Conservation (phyloP, 164 flowering plant genomes). For the Berberis vulgaris region DNA sequence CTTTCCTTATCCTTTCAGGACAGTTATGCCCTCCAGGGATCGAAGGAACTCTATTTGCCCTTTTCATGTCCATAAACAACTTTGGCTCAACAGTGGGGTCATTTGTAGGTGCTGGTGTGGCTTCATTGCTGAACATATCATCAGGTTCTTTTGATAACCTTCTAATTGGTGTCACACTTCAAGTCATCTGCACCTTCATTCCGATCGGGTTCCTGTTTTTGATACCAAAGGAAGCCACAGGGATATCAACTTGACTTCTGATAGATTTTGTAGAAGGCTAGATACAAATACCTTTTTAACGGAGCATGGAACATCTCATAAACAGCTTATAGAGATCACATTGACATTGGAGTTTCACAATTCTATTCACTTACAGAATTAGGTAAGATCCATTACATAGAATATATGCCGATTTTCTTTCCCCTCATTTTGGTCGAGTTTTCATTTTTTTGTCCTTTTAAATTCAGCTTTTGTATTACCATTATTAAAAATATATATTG, state of each 20-base stretch:
- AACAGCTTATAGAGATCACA: no score
- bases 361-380: no score
- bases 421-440: no score
- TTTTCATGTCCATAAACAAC: constrained; percentile 93
- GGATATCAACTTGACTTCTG: constrained; percentile 40
- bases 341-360: no score
- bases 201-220: constrained; percentile 66
- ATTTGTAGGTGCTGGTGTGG: constrained; percentile 73
- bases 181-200: constrained; percentile 55
- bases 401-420: no score
- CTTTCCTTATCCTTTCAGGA: constrained; percentile 86
- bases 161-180: constrained; percentile 40
- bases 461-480: no score
- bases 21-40: constrained; percentile 94
- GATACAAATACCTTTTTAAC: no score
- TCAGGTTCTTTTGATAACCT: constrained; percentile 83
- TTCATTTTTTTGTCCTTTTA: no score
- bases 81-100: constrained; percentile 71
- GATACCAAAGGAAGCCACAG: constrained; percentile 87
- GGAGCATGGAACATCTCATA: no score
- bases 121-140: constrained; percentile 62
- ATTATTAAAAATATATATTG: no score
- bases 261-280: neutral
- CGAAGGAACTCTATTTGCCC: constrained; percentile 90
- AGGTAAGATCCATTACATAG: no score